Base-by-base conservation (phyloP, 768 basidiomycete species). In the Amanita fuliginea region DNA sequence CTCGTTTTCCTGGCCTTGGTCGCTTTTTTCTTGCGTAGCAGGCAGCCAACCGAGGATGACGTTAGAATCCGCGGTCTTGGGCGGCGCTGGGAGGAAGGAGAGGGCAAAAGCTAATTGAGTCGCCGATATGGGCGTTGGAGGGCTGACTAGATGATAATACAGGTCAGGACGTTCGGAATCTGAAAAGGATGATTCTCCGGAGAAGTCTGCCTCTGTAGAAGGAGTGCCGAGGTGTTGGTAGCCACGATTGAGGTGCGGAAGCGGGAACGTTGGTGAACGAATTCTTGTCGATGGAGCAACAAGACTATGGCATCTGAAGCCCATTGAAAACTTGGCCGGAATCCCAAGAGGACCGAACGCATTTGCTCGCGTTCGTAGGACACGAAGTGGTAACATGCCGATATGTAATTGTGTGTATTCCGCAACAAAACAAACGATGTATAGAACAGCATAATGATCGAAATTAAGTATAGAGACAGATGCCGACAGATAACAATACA, bases 1-100 rank as follows among this genome's bases (percentile, higher is more conserved):
- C 18, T 75, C 73, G n/a, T n/a, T n/a, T 26, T 64, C 62, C 18
- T 59, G 58, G 37, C 41, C 32, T 41, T 32, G 33, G 8, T 43
- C 44, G 34, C 16, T 18, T 4, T 52, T 18, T 4, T 52, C 55
- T 1, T 57, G 55, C 22, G 47, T 51, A 40, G 81, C 83, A 11
- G 83, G 83, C 6, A 89, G 63, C 81, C 81, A 86, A 3, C 86
- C 86, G 18, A 88, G 65, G 8, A 88, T 63, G 4, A 76, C 71
- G 22, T 66, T 61, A 6, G 81, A 80, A 18, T 72, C 68, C 2
- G 30, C 24, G 0, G 60, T 59, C 1, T 69, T 60, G 0, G 80
- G 80, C 7, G 71, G 64, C 16, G 63, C 54, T 0, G 71, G 48
- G 6, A 83, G 66, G 51, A 87, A 86, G 1, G 84, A 85, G 1